Conservation (phyloP, 108 stramenopile genomes). For the Skeletonema menzelii region DNA sequence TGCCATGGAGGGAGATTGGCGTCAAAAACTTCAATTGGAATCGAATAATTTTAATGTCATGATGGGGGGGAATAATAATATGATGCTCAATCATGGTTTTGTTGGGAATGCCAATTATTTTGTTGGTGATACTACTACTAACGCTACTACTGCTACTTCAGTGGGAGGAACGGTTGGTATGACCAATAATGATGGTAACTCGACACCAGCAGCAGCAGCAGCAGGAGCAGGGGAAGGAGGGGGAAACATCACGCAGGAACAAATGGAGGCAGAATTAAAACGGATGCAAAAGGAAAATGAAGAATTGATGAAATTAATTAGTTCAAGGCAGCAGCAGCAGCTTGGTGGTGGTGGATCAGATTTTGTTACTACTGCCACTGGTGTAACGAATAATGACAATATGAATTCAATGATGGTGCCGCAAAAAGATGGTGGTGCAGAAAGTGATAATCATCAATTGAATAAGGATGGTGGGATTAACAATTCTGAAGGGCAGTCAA, state of each 20-base stretch:
- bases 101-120: neutral
- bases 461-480: neutral
- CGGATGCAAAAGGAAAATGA: neutral
- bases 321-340: neutral
- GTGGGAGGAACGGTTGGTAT: neutral
- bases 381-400: neutral
- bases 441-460: neutral
- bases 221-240: neutral
- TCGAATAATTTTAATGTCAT: neutral
- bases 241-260: neutral
- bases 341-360: neutral
- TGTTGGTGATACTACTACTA: neutral
- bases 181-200: neutral
- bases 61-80: neutral
- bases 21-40: constrained; percentile 1
- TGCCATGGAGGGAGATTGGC: neutral
- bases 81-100: too few species aligned
- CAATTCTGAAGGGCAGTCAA: neutral
- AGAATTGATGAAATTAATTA: neutral
- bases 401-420: neutral
- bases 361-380: too few species aligned
- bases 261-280: neutral
- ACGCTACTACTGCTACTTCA: neutral
- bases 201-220: neutral
- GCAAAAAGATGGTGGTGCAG: neutral